Percentiles rank a stretch among this genome's conserved stretches.
These are phyloP conservation scores for Parmelia sp. DNA, from an alignment of 495 filamentous ascomycete species.

Conservation along the genomic window DNA sequence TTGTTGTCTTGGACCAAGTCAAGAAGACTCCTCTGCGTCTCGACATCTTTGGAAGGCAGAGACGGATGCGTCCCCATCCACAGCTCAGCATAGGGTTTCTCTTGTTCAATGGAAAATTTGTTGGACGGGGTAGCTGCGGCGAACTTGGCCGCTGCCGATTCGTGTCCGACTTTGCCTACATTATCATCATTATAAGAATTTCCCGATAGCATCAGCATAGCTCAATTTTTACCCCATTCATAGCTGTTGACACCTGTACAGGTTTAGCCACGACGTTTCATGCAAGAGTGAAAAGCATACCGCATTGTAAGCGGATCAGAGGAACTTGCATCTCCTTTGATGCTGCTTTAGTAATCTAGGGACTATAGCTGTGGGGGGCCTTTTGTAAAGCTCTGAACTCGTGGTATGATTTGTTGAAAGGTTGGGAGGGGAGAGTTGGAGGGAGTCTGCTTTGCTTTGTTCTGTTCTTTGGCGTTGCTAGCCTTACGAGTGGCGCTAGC, in stretches of 20 bases:
- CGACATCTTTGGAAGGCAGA: slow-evolving; percentile 82
- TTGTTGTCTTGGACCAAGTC: slow-evolving; percentile 87
- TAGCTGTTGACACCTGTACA: slow-evolving; percentile 83
- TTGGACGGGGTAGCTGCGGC: slow-evolving; percentile 67
- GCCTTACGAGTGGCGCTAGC: slow-evolving; percentile 2
- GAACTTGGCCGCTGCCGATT: slow-evolving; percentile 68
- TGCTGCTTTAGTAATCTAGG: neutral
- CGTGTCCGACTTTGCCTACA: slow-evolving; percentile 64
- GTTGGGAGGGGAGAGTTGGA: no score
- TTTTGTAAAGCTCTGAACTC: neutral
- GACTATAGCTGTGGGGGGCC: neutral
- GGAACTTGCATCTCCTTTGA: slow-evolving; percentile 60
- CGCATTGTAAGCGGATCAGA: slow-evolving; percentile 86
- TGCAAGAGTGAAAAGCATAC: slow-evolving; percentile 40
- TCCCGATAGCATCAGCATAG: no score
- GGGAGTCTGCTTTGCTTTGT: no score
- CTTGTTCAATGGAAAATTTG: slow-evolving; percentile 67
- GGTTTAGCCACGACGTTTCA: slow-evolving; percentile 19
- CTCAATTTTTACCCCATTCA: slow-evolving; percentile 72
- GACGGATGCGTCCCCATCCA: slow-evolving; percentile 99
- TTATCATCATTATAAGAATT: slow-evolving; percentile 28
- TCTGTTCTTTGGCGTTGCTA: slow-evolving; percentile 5
- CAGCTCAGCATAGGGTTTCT: slow-evolving; percentile 84
- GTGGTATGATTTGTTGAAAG: neutral
- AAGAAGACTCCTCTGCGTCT: slow-evolving; percentile 78